Percentiles rank a stretch among this genome's conserved stretches.
Conservation (phyloP, 306 rosid genomes). For the Malus asiatica region DNA sequence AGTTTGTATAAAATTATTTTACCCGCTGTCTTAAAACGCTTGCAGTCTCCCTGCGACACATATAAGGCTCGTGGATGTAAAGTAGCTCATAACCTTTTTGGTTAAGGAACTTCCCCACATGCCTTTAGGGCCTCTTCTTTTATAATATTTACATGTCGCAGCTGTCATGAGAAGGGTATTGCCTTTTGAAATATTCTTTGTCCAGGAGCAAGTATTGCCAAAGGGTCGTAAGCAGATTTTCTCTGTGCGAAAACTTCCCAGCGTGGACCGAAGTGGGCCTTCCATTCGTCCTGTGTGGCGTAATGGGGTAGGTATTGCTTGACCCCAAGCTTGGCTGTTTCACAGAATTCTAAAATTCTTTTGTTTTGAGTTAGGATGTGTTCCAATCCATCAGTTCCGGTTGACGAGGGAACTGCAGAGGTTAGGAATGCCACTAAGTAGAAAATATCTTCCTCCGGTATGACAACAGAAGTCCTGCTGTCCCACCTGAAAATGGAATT, state of each 20-base stretch:
- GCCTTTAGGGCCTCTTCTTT: slow-evolving; percentile 19
- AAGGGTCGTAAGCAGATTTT: slow-evolving; percentile 80
- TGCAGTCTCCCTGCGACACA: slow-evolving; percentile 19
- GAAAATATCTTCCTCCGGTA: slow-evolving; percentile 84
- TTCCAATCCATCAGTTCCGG: slow-evolving; percentile 71
- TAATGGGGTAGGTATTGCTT: slow-evolving; percentile 90
- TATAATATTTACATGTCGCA: not conserved
- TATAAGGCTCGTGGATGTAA: slow-evolving; percentile 10
- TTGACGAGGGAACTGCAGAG: slow-evolving; percentile 79
- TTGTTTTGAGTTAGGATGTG: slow-evolving; percentile 70
- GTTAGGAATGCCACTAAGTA: slow-evolving; percentile 80
- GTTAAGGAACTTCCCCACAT: slow-evolving; percentile 19
- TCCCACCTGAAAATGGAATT: slow-evolving; percentile 72
- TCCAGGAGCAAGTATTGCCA: slow-evolving; percentile 83
- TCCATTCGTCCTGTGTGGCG: slow-evolving; percentile 66
- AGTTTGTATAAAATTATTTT: slow-evolving; percentile 14
- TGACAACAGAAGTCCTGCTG: slow-evolving; percentile 57
- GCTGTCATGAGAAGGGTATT: slow-evolving; percentile 37
- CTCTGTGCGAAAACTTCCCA: slow-evolving; percentile 71
- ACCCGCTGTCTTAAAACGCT: slow-evolving; percentile 20
- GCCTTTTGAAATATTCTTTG: slow-evolving; percentile 78
- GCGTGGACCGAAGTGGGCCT: slow-evolving; percentile 75
- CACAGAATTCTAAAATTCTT: slow-evolving; percentile 75
- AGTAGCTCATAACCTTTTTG: slow-evolving; percentile 16
- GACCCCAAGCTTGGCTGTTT: slow-evolving; percentile 56